Evolutionary conservation across 2,329 filamentous ascomycete species (phyloP), one percentile per base, ranked within the genome.

Genomic region (Nigrospora sphaerica): DNA sequence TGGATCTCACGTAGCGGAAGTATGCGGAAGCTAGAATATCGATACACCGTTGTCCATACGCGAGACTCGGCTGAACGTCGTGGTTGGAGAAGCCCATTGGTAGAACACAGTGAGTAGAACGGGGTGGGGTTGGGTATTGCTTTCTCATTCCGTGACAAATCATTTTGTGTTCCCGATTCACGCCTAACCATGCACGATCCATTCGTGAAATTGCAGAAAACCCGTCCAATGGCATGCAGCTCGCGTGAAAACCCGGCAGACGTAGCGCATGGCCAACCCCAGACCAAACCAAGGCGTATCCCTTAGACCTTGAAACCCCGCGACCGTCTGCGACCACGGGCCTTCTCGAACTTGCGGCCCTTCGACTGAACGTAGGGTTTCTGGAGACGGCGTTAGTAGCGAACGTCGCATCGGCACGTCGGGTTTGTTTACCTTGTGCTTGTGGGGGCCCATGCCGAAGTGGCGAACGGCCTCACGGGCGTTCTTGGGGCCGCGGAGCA

Each of bases 251-350:
- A 57, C 58, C 53, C 51, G 53, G 57, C 60, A 58, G 57, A 58
- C 57, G 54, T 48, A 47, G 59, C 52, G 51, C 55, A 58, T 52
- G 54, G 57, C 54, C 53, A 54, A 57, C 52, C 52, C 56, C 55
- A 58, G 47, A 42, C 54, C 59, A 49, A 52, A 44, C 45, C 35
- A 35, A 19, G 7, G 40, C 39, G 45, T 39, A 53, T 75, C 57
- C 72, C 71, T 88, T 95, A 98, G 71, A 98, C 93, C 90, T 98
- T 98, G 91, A 98, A 98, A 83, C 95, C 93, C 68, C 88, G 84
- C 66, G 91, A 97, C 72, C 90, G 81, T 86, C 93, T 95, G 77
- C 93, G 91, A 75, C 93, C 95, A 93, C 93, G 91, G 67, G 91
- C 93, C 67, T 84, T 83, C 86, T 98, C 95, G 81, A 98, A 98